phyloP scores from a whole-genome alignment of 495 filamentous ascomycete genomes.

The Penicillium silybi region DNA sequence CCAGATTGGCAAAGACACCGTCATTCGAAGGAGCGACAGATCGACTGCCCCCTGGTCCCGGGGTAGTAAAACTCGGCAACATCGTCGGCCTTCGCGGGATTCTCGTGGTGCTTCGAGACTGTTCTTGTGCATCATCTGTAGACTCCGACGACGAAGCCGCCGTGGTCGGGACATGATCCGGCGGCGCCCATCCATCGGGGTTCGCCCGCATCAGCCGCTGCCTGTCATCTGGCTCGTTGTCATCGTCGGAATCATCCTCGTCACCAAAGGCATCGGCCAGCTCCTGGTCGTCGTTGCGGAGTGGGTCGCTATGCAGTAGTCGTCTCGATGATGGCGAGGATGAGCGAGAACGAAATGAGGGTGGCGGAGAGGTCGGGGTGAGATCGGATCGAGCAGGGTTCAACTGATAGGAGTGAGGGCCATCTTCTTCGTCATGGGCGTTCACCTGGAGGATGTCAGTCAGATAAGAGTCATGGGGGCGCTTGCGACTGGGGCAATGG shows the following conservation, averaged over 20 bases:
- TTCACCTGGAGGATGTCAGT: constrained; percentile 43
- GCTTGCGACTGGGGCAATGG: constrained; percentile 10
- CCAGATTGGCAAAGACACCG: constrained; percentile 94
- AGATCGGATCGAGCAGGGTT: constrained; percentile 38
- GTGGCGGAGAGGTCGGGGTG: constrained; percentile 81
- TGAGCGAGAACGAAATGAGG: constrained; percentile 84
- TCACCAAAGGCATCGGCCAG: constrained; percentile 87
- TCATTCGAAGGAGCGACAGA: constrained; percentile 65
- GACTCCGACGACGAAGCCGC: constrained; percentile 40
- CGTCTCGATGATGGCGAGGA: constrained; percentile 65
- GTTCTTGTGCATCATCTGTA: constrained; percentile 20
- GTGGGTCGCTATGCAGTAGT: constrained; percentile 51
- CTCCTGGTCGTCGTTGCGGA: constrained; percentile 58
- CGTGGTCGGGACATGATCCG: constrained; percentile 23
- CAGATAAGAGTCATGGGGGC: constrained; percentile 6
- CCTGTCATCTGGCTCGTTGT: constrained; percentile 72
- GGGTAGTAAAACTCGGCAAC: constrained; percentile 44
- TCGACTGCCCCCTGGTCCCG: constrained; percentile 35
- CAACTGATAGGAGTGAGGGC: constrained; percentile 38
- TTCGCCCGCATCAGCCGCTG: constrained; percentile 79
- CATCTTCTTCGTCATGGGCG: constrained; percentile 49
- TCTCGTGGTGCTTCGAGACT: constrained; percentile 17
- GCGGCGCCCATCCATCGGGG: constrained; percentile 36
- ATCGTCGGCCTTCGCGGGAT: constrained; percentile 50
- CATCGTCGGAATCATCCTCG: constrained; percentile 66